Conservation (phyloP, 2,329 filamentous ascomycete genomes). For the Venturia asperata region DNA sequence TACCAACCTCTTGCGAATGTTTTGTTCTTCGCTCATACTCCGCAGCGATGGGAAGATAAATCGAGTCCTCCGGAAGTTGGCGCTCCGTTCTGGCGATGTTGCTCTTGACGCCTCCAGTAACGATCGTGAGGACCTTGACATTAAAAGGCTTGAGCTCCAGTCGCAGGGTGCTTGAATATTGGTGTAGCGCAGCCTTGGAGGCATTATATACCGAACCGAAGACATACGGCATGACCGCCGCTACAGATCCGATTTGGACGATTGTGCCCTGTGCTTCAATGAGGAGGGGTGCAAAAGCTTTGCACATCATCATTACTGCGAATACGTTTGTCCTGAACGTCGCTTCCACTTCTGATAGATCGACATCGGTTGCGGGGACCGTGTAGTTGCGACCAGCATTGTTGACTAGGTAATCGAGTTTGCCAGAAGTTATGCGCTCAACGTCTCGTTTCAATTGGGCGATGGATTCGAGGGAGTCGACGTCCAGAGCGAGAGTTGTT, state of each 20-base stretch:
- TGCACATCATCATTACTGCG: constrained; percentile 50
- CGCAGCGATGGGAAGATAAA: constrained; percentile 46
- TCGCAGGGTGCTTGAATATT: constrained; percentile 51
- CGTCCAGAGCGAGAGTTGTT: constrained; percentile 49
- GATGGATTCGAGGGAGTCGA: constrained; percentile 45
- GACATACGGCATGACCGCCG: constrained; percentile 33
- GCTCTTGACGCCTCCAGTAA: constrained; percentile 55
- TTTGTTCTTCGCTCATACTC: constrained; percentile 46
- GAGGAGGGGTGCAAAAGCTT: constrained; percentile 49
- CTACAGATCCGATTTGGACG: constrained; percentile 40
- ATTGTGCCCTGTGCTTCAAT: constrained; percentile 40
- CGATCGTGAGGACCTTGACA: constrained; percentile 41
- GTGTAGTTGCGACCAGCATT: constrained; percentile 53
- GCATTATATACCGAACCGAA: constrained; percentile 45
- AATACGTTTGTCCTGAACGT: constrained; percentile 52
- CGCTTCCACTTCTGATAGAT: constrained; percentile 40
- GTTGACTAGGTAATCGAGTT: constrained; percentile 52
- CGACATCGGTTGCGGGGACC: constrained; percentile 50
- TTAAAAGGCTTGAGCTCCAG: constrained; percentile 49
- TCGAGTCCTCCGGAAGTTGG: constrained; percentile 39
- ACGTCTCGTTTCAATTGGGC: constrained; percentile 42
- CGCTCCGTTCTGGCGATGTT: constrained; percentile 50
- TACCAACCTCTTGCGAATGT: constrained; percentile 48
- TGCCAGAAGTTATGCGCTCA: constrained; percentile 39
- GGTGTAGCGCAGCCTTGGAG: constrained; percentile 53